Percentiles rank a stretch among this genome's conserved stretches.
Evolutionary conservation across 2,329 filamentous ascomycete species (phyloP).

Genomic region (Colletotrichum karsti): DNA sequence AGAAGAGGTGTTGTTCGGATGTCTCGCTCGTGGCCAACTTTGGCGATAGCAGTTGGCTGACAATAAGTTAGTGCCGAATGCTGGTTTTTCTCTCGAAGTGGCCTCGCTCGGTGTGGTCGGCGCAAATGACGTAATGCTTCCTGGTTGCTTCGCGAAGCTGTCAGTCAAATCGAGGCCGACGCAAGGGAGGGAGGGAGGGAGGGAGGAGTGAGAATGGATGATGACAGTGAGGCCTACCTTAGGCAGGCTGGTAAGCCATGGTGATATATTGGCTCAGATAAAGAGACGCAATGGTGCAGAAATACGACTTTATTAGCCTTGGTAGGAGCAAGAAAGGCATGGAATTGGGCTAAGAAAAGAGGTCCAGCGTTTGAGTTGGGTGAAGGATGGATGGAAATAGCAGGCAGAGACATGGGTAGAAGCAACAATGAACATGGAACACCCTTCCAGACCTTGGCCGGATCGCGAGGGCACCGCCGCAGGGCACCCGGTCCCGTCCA

Average conservation of each 20-base stretch:
- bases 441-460: constrained; percentile 13
- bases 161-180: neutral
- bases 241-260: neutral
- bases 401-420: neutral
- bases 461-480: neutral
- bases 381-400: constrained; percentile 2
- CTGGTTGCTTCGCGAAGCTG: neutral
- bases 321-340: neutral
- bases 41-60: neutral
- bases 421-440: constrained; percentile 6
- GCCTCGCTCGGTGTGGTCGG: neutral
- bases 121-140: constrained; percentile 18
- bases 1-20: neutral
- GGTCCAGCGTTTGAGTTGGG: neutral
- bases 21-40: constrained; percentile 5
- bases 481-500: constrained; percentile 5
- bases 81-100: neutral
- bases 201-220: no score
- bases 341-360: neutral
- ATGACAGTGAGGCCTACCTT: neutral
- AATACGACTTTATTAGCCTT: constrained; percentile 3
- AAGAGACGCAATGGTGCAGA: constrained; percentile 9
- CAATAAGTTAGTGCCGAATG: neutral
- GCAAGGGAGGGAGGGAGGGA: neutral
- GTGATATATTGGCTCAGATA: neutral